These are phyloP conservation scores for Candida nemodendra DNA, from an alignment of 805 yeast species.

Conservation along the genomic window DNA sequence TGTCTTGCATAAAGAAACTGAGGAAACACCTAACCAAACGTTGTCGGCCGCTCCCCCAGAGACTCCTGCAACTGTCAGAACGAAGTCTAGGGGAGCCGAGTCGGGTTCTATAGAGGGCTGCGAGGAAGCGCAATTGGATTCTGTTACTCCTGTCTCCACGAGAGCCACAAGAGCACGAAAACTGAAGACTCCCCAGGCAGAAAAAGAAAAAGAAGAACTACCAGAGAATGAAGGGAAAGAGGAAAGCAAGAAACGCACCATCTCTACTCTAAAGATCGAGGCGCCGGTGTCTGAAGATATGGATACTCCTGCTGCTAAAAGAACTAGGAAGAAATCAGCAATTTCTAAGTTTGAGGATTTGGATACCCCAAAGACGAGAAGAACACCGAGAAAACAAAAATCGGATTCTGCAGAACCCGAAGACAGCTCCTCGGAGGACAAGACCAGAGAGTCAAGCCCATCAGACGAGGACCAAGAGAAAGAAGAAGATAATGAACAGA, in stretches of 20 bases:
- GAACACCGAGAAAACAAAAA: slow-evolving; percentile 7
- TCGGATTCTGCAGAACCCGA: slow-evolving; percentile 5
- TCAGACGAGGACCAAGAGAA: slow-evolving; percentile 2
- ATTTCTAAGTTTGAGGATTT: slow-evolving; percentile 4
- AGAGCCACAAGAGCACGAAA: not conserved
- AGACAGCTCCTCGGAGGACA: slow-evolving; percentile 8
- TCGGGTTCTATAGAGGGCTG: not conserved
- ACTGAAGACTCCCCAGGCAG: not conserved
- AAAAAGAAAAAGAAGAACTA: not conserved
- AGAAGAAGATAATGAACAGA: slow-evolving; percentile 4
- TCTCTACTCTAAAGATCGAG: not conserved
- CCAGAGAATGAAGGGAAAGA: slow-evolving; percentile 2
- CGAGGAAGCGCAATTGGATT: not conserved
- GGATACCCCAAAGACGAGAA: slow-evolving; percentile 8
- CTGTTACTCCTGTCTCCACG: not conserved
- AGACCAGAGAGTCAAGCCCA: slow-evolving; percentile 3
- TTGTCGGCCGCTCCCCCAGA: not conserved
- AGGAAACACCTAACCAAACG: not conserved
- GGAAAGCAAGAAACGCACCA: not conserved
- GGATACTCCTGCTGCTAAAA: slow-evolving; percentile 2
- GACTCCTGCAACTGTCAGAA: not conserved
- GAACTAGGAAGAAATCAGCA: slow-evolving; percentile 2
- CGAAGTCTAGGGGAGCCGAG: not conserved
- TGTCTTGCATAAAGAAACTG: not conserved
- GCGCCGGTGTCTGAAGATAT: slow-evolving; percentile 1